These are phyloP conservation scores for Penicillium coffeae DNA, from an alignment of 495 filamentous ascomycete genomes.

Conservation along the genomic window DNA sequence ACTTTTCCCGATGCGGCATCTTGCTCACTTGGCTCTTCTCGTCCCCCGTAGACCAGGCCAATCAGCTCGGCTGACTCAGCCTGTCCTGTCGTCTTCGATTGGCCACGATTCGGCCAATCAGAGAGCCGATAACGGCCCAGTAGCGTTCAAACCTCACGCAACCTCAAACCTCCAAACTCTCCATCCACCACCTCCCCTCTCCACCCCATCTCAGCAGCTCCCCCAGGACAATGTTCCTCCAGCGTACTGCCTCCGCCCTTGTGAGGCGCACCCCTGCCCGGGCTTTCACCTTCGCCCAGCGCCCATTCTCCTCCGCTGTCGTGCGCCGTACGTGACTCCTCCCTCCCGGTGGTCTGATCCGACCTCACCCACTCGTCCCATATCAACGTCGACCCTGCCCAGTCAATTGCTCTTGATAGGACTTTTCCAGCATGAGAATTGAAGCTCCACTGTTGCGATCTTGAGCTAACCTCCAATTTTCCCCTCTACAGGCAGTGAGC, in stretches of 20 bases:
- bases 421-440: not conserved
- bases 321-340: slow-evolving; percentile 43
- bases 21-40: slow-evolving; percentile 17
- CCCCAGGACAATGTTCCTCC: slow-evolving; percentile 69
- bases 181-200: slow-evolving; percentile 21
- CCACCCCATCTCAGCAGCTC: slow-evolving; percentile 20
- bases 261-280: slow-evolving; percentile 65
- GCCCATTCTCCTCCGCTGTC: slow-evolving; percentile 48
- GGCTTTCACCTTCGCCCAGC: slow-evolving; percentile 44
- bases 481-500: slow-evolving; percentile 28
- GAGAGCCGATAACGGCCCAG: slow-evolving; percentile 30
- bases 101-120: slow-evolving; percentile 18
- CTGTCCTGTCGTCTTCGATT: slow-evolving; percentile 14
- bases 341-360: slow-evolving; percentile 24
- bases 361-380: slow-evolving; percentile 12
- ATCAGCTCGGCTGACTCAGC: slow-evolving; percentile 38
- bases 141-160: slow-evolving; percentile 44
- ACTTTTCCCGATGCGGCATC: slow-evolving; percentile 17
- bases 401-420: slow-evolving; percentile 19
- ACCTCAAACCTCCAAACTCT: slow-evolving; percentile 43
- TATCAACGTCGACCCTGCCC: not conserved
- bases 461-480: slow-evolving; percentile 28
- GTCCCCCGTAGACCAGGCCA: slow-evolving; percentile 28
- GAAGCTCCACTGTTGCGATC: not conserved
- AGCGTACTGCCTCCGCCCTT: slow-evolving; percentile 70